Evolutionary conservation across 768 basidiomycete species (phyloP).

Genomic region (Podaxis sp.): DNA sequence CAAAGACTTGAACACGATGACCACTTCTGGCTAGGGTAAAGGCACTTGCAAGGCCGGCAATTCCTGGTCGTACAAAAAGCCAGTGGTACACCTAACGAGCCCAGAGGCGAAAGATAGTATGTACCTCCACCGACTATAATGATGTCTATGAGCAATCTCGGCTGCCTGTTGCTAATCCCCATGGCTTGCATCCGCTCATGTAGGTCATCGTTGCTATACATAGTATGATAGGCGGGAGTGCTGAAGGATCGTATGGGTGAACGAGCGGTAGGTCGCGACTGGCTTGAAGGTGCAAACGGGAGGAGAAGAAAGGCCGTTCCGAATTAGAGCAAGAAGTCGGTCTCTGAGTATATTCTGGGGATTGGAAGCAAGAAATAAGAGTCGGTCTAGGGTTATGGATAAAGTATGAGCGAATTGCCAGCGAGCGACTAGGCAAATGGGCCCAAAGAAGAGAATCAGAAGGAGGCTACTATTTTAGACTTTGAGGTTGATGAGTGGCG

Average conservation of each 20-base stretch:
- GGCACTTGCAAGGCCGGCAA: constrained; percentile 51
- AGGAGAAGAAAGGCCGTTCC: neutral
- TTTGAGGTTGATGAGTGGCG: neutral
- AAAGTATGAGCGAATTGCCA: constrained; percentile 1
- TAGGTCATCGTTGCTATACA: neutral
- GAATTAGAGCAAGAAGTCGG: neutral
- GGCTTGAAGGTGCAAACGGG: neutral
- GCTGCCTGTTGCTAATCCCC: neutral
- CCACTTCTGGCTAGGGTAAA: constrained; percentile 47
- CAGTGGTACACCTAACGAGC: neutral
- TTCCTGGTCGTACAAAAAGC: constrained; percentile 26
- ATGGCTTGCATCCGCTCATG: neutral
- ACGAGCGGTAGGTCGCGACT: neutral
- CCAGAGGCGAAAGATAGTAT: constrained; percentile 9
- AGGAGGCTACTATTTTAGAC: neutral
- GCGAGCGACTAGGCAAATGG: constrained; percentile 5
- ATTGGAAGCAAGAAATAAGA: neutral
- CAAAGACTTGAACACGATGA: constrained; percentile 51
- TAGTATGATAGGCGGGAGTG: neutral
- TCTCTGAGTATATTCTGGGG: neutral
- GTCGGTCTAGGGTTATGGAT: neutral
- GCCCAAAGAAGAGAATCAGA: neutral
- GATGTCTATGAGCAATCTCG: constrained; percentile 32
- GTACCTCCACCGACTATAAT: constrained; percentile 48
- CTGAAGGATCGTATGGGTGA: neutral